Evolutionary conservation across 495 filamentous ascomycete genomes (phyloP).

Genomic region (Neurospora intermedia): DNA sequence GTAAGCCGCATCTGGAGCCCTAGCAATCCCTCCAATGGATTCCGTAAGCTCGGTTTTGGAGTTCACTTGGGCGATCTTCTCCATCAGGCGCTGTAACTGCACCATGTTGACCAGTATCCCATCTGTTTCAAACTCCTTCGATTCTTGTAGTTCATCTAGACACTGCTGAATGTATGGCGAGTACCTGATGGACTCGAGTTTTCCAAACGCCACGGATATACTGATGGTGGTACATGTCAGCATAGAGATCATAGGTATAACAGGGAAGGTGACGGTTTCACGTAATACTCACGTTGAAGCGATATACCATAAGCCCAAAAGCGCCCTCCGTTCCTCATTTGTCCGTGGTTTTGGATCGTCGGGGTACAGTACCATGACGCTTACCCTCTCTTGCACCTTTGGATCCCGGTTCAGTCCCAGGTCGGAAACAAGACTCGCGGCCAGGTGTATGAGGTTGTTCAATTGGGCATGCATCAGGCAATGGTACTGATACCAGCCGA

Average conservation of each 20-base stretch:
- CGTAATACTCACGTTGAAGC: constrained; percentile 22
- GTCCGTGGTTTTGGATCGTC: constrained; percentile 9
- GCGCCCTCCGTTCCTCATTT: constrained; percentile 24
- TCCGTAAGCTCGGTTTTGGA: constrained; percentile 8
- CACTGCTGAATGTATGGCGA: constrained; percentile 27
- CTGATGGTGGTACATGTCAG: constrained; percentile 18
- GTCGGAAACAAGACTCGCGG: constrained; percentile 34
- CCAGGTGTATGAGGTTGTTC: constrained; percentile 35
- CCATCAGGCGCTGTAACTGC: constrained; percentile 28
- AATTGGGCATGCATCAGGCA: constrained; percentile 31
- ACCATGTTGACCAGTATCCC: constrained; percentile 21
- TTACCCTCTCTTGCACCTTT: constrained; percentile 14
- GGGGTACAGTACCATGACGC: constrained; percentile 7
- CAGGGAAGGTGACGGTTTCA: not conserved
- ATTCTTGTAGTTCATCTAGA: constrained; percentile 21
- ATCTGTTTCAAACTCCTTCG: constrained; percentile 24
- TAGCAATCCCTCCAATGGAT: constrained; percentile 4
- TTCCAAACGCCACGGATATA: not conserved
- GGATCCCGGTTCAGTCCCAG: constrained; percentile 31
- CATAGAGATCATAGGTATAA: constrained; percentile 4
- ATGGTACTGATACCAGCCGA: constrained; percentile 37
- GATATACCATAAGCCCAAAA: constrained; percentile 33
- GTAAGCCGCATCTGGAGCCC: constrained; percentile 13
- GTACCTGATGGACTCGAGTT: constrained; percentile 22
- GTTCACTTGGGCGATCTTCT: constrained; percentile 24